Evolutionary conservation across 1,284 basidiomycete species (phyloP).

Genomic region (Sporisorium iseilematis-ciliati): DNA sequence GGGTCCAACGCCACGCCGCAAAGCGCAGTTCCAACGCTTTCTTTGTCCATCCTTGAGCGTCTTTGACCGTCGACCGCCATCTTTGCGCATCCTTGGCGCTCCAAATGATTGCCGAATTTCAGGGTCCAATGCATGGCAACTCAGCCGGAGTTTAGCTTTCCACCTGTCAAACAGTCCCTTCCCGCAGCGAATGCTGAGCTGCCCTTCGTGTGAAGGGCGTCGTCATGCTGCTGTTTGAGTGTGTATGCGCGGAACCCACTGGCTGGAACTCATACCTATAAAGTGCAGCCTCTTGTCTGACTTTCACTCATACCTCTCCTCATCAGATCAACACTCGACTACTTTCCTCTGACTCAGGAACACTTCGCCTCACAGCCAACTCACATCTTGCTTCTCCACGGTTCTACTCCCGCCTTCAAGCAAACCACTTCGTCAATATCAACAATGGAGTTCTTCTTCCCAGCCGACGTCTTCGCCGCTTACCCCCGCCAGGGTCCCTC

Average conservation of each 20-base stretch:
- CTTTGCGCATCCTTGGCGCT: constrained; percentile 10
- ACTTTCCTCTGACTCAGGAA: constrained; percentile 15
- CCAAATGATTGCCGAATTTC: constrained; percentile 11
- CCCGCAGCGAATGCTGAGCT: constrained; percentile 2
- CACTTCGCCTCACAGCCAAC: constrained; percentile 1
- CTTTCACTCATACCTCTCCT: constrained; percentile 1
- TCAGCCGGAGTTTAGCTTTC: constrained; percentile 27
- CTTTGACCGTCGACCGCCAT: constrained; percentile 12
- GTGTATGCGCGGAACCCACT: neutral
- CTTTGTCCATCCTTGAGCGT: constrained; percentile 24
- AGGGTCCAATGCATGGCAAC: constrained; percentile 37
- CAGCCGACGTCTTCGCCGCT: constrained; percentile 49
- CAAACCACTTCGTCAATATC: neutral
- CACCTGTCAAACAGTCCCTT: constrained; percentile 28
- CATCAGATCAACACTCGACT: constrained; percentile 9
- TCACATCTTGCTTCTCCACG: neutral
- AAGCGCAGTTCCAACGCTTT: constrained; percentile 22
- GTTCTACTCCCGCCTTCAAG: constrained; percentile 1
- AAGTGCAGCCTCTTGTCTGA: constrained; percentile 7
- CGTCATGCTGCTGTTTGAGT: constrained; percentile 17
- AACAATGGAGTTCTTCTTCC: constrained; percentile 57
- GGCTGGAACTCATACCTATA: constrained; percentile 13
- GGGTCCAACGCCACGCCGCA: constrained; percentile 14
- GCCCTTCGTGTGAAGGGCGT: constrained; percentile 8
- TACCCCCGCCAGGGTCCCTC: constrained; percentile 36